Conservation (phyloP, 2,329 filamentous ascomycete species). For the Pseudogymnoascus sp. region DNA sequence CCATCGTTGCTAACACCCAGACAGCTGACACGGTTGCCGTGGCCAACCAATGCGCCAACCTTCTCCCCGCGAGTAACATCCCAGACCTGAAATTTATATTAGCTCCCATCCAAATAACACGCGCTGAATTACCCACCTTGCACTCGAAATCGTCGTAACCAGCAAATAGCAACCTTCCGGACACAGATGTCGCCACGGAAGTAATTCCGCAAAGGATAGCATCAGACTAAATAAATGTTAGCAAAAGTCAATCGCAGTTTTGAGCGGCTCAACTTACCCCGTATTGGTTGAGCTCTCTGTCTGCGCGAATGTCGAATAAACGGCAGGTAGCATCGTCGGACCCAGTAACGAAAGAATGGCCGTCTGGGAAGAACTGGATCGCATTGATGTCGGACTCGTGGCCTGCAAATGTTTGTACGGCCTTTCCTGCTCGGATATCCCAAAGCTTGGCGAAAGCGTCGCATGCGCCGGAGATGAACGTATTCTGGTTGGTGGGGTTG, state of each 20-base stretch:
- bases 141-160: conserved; percentile 99
- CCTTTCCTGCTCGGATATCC: conserved; percentile 97
- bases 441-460: conserved; percentile 98
- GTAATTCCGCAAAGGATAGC: conserved; percentile 97
- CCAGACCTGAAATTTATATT: conserved; percentile 65
- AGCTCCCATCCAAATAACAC: conserved; percentile 9
- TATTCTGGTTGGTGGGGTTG: conserved; percentile 98
- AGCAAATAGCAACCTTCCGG: conserved; percentile 87
- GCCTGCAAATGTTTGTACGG: conserved; percentile 95
- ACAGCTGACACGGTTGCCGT: conserved; percentile 98
- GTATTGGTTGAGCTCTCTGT: conserved; percentile 66
- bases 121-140: conserved; percentile 62
- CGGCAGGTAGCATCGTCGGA: conserved; percentile 97
- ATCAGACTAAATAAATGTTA: conserved; percentile 59
- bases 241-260: neutral
- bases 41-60: conserved; percentile 90
- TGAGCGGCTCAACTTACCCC: conserved; percentile 42
- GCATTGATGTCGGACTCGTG: conserved; percentile 99
- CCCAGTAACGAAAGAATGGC: conserved; percentile 95
- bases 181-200: conserved; percentile 95
- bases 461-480: conserved; percentile 98
- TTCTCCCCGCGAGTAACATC: conserved; percentile 94
- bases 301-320: conserved; percentile 94
- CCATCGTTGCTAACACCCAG: conserved; percentile 97
- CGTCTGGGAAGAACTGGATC: conserved; percentile 98